A percentile compares a stretch with the other conserved stretches of the same genome.
Evolutionary conservation across 1,284 basidiomycete species (phyloP).

Genomic region (Pyrrhoderma noxium): DNA sequence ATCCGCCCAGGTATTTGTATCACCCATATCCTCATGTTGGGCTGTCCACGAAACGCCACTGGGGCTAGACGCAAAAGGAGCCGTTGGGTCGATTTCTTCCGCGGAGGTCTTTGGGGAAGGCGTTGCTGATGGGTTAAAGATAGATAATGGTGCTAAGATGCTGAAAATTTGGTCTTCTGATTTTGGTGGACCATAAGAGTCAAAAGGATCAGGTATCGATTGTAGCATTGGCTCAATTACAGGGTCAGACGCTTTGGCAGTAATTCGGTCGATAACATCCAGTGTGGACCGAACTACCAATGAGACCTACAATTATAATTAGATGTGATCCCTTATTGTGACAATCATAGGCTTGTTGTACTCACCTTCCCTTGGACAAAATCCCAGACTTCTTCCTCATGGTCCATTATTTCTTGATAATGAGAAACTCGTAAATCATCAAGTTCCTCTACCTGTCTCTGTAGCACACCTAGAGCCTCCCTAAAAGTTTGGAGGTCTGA

Average conservation of each 20-base stretch:
- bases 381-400: conserved; percentile 92
- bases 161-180: conserved; percentile 89
- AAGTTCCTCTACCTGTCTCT: conserved; percentile 83
- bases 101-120: conserved; percentile 26
- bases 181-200: conserved; percentile 83
- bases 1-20: conserved; percentile 13
- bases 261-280: conserved; percentile 78
- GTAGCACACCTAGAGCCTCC: conserved; percentile 74
- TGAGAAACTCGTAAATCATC: conserved; percentile 76
- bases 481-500: conserved; percentile 81
- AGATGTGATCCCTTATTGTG: too few species aligned
- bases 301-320: conserved; percentile 41
- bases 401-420: conserved; percentile 84
- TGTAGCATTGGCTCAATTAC: conserved; percentile 87
- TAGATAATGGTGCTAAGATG: conserved; percentile 78
- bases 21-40: conserved; percentile 1
- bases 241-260: conserved; percentile 89
- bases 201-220: conserved; percentile 87
- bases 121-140: conserved; percentile 42
- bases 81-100: conserved; percentile 10
- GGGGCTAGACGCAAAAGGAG: conserved; percentile 24
- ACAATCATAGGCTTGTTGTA: neutral
- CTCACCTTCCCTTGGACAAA: conserved; percentile 76
- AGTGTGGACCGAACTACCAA: conserved; percentile 72
- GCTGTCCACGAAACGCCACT: conserved; percentile 24